Conservation (phyloP, 176 grass and related monocot genomes). For the Lolium perenne region DNA sequence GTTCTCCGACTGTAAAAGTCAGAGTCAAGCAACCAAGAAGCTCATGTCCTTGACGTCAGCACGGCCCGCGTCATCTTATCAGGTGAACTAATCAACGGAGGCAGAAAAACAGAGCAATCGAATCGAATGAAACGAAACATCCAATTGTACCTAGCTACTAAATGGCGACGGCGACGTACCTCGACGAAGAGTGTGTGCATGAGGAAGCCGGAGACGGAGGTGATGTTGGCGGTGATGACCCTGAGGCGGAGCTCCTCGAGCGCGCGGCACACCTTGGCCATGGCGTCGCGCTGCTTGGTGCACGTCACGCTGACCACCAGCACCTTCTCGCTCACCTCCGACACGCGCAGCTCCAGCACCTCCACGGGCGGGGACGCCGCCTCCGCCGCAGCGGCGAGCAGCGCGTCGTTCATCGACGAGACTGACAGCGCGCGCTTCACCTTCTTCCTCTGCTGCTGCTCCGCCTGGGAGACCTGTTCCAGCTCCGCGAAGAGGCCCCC, state of each 20-base stretch:
- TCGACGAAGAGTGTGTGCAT: constrained; percentile 86
- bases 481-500: not conserved
- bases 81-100: not conserved
- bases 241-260: constrained; percentile 75
- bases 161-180: constrained; percentile 26
- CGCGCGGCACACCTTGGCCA: constrained; percentile 66
- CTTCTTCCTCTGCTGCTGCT: constrained; percentile 38
- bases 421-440: constrained; percentile 40
- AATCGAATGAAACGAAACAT: not conserved
- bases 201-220: constrained; percentile 59
- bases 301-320: constrained; percentile 76
- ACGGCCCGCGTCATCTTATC: not conserved
- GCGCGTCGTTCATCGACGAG: constrained; percentile 34
- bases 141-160: too few species aligned
- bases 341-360: constrained; percentile 74
- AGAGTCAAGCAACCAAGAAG: not conserved
- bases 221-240: constrained; percentile 76
- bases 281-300: constrained; percentile 67
- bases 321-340: constrained; percentile 61
- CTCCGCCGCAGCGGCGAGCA: not conserved
- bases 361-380: constrained; percentile 46
- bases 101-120: not conserved
- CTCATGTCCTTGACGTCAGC: not conserved
- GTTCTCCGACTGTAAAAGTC: not conserved
- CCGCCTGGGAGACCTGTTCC: not conserved